Evolutionary conservation across 805 yeast species (phyloP).

Genomic region (Cyberlindnera misumaiensis): DNA sequence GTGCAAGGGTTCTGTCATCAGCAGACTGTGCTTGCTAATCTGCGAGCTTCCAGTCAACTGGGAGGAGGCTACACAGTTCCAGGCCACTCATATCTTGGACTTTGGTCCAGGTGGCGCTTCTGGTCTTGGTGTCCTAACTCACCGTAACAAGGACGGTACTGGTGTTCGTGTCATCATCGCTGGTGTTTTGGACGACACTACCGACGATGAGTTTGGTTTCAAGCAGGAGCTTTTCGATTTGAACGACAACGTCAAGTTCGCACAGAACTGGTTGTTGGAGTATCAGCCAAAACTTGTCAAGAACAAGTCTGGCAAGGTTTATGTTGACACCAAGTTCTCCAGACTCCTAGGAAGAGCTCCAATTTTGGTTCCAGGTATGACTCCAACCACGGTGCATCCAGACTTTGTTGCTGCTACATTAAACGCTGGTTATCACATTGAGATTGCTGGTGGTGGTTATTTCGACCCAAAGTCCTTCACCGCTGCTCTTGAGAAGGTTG

Average conservation of each 20-base stretch:
- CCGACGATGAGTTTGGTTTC: slow-evolving; percentile 84
- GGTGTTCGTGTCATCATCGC: slow-evolving; percentile 93
- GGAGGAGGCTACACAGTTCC: slow-evolving; percentile 82
- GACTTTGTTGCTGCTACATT: slow-evolving; percentile 90
- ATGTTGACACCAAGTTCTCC: slow-evolving; percentile 91
- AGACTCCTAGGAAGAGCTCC: slow-evolving; percentile 92
- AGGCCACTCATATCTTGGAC: slow-evolving; percentile 85
- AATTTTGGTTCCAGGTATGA: slow-evolving; percentile 98
- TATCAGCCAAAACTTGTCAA: slow-evolving; percentile 80
- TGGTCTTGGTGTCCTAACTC: slow-evolving; percentile 93
- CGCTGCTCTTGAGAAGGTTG: slow-evolving; percentile 68
- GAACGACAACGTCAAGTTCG: slow-evolving; percentile 60
- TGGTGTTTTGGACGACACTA: slow-evolving; percentile 70
- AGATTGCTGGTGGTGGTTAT: slow-evolving; percentile 99
- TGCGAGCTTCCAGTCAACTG: slow-evolving; percentile 88
- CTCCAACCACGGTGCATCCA: slow-evolving; percentile 95
- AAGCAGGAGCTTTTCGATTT: slow-evolving; percentile 90
- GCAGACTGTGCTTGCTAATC: slow-evolving; percentile 74
- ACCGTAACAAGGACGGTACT: slow-evolving; percentile 97
- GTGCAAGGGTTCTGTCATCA: slow-evolving; percentile 45
- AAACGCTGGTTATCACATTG: slow-evolving; percentile 96
- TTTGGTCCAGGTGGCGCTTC: slow-evolving; percentile 99
- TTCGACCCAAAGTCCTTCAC: slow-evolving; percentile 68
- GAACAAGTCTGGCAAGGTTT: slow-evolving; percentile 65
- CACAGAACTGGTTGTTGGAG: slow-evolving; percentile 87